These are phyloP conservation scores for Backusella luteola DNA, from an alignment of 192 early-diverging fungal species.

Conservation along the genomic window DNA sequence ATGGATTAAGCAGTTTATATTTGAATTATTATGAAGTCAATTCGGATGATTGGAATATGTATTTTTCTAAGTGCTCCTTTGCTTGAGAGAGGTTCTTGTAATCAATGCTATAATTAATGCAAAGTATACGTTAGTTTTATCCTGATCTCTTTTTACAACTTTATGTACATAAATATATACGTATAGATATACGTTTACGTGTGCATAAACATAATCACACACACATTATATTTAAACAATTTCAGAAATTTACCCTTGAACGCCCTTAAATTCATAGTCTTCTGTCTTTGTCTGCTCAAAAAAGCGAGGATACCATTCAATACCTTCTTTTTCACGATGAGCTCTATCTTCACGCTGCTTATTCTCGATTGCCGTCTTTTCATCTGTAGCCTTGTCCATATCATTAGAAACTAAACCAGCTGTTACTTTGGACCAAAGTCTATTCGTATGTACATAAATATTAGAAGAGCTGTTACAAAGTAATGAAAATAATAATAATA, in stretches of 20 bases:
- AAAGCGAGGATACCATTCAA: conserved; percentile 62
- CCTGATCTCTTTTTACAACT: not conserved
- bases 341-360: conserved; percentile 62
- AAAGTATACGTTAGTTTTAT: not conserved
- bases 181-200: not conserved
- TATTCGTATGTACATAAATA: conserved; percentile 2
- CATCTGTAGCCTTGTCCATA: conserved; percentile 64
- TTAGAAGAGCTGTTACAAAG: not conserved
- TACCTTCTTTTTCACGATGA: conserved; percentile 50
- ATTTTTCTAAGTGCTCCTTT: conserved; percentile 6
- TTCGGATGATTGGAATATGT: conserved; percentile 1
- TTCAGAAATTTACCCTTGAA: conserved; percentile 4
- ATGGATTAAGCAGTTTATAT: not conserved
- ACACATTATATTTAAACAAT: not conserved
- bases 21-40: conserved; percentile 1
- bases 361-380: conserved; percentile 76
- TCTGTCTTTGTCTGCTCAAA: conserved; percentile 47
- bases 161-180: not conserved
- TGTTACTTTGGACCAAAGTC: conserved; percentile 76
- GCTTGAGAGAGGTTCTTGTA: conserved; percentile 3
- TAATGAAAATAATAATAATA: not conserved
- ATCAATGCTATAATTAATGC: not conserved
- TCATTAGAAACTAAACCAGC: conserved; percentile 61
- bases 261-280: conserved; percentile 45
- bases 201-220: not conserved